phyloP scores from a whole-genome alignment of 2,329 filamentous ascomycete species.

The Byssochlamys sp. region DNA sequence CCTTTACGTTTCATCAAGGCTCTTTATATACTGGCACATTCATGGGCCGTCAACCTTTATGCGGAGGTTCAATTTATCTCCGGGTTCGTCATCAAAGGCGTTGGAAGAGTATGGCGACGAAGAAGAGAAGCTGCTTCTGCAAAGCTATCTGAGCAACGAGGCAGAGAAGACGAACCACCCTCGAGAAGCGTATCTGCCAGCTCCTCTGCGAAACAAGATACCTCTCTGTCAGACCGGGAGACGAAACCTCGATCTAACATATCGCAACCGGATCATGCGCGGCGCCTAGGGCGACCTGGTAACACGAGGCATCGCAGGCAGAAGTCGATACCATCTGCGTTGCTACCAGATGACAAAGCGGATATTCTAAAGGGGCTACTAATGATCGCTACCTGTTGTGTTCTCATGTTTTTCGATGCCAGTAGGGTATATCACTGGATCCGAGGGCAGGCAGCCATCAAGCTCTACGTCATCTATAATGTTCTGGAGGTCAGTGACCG shows the following conservation, averaged over 20 bases:
- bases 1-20: constrained; percentile 81
- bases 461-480: constrained; percentile 98
- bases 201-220: constrained; percentile 9
- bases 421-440: constrained; percentile 98
- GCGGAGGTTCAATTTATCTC: constrained; percentile 64
- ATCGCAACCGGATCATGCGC: constrained; percentile 12
- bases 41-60: constrained; percentile 63
- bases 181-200: constrained; percentile 7
- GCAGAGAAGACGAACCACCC: constrained; percentile 13
- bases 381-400: constrained; percentile 73
- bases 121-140: constrained; percentile 22
- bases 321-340: constrained; percentile 72
- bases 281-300: constrained; percentile 19
- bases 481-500: constrained; percentile 84
- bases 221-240: constrained; percentile 13
- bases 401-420: constrained; percentile 84
- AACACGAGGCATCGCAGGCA: constrained; percentile 57
- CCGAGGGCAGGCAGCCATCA: constrained; percentile 89
- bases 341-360: constrained; percentile 85
- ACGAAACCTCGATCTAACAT: constrained; percentile 5
- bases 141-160: constrained; percentile 8
- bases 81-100: constrained; percentile 67
- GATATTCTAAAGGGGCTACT: constrained; percentile 85
- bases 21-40: constrained; percentile 62
- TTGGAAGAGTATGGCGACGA: constrained; percentile 68